phyloP scores from a whole-genome alignment of 208 protist genomes.

The Acanthamoeba lenticulata region DNA sequence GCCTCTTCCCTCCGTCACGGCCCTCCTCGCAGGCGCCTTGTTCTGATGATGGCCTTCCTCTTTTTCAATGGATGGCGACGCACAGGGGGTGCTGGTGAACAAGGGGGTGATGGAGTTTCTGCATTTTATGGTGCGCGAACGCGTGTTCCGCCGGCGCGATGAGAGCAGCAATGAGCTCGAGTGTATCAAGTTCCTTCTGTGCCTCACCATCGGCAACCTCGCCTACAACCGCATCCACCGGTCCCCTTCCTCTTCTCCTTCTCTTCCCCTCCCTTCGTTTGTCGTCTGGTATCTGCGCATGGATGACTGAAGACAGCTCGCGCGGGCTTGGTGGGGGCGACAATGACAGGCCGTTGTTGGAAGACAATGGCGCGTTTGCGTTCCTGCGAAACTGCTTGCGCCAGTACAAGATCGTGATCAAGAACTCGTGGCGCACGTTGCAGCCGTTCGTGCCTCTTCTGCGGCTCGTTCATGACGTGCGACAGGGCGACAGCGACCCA shows the following conservation, averaged over 20 bases:
- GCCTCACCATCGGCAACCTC: background rate
- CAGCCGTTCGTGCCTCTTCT: background rate
- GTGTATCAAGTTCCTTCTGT: constrained; percentile 11
- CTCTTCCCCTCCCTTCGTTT: background rate
- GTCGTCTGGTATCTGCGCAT: background rate
- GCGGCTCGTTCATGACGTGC: background rate
- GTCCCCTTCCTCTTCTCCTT: background rate
- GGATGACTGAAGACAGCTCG: too few relatives aligned
- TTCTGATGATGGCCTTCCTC: background rate
- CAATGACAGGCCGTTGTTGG: background rate
- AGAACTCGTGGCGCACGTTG: background rate
- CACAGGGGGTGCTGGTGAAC: background rate
- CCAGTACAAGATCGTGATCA: background rate
- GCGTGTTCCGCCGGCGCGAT: background rate
- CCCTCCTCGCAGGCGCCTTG: background rate
- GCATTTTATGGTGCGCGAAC: background rate
- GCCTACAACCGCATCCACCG: background rate
- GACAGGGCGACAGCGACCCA: background rate
- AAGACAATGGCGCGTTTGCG: background rate
- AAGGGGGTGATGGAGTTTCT: constrained; percentile 9
- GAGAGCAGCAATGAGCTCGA: background rate
- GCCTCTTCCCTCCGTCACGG: too few relatives aligned
- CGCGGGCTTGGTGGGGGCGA: background rate
- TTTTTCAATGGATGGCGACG: background rate
- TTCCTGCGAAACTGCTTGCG: background rate